These are phyloP conservation scores for Spathaspora girioi DNA, from an alignment of 805 yeast species.

Conservation along the genomic window DNA sequence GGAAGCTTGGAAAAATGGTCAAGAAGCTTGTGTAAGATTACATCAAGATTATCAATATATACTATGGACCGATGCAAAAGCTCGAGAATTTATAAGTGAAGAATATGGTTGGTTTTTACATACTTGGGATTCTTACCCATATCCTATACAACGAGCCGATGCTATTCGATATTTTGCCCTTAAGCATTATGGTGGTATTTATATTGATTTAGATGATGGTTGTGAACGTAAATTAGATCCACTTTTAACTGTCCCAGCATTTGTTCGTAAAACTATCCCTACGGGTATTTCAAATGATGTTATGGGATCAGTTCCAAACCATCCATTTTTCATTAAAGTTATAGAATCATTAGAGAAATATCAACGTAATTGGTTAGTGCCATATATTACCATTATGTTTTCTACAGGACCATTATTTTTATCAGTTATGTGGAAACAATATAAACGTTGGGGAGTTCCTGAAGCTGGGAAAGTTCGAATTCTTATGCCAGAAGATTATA, in stretches of 20 bases:
- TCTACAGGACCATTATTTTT: constrained; percentile 90
- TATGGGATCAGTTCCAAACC: constrained; percentile 84
- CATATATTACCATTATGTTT: constrained; percentile 88
- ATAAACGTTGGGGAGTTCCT: constrained; percentile 74
- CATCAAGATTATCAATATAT: constrained; percentile 89
- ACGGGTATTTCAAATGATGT: constrained; percentile 92
- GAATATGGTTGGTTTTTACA: constrained; percentile 83
- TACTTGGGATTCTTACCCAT: constrained; percentile 74
- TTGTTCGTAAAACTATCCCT: constrained; percentile 82
- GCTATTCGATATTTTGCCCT: constrained; percentile 85
- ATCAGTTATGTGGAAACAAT: constrained; percentile 83
- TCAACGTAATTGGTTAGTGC: constrained; percentile 70
- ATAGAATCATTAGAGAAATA: constrained; percentile 61
- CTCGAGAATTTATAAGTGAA: constrained; percentile 72
- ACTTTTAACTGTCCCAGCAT: constrained; percentile 74
- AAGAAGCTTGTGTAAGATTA: constrained; percentile 66
- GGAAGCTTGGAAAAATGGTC: constrained; percentile 76
- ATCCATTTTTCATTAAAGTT: constrained; percentile 76
- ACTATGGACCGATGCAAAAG: constrained; percentile 85
- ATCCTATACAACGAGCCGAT: constrained; percentile 86
- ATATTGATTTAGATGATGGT: constrained; percentile 88
- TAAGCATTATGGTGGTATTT: constrained; percentile 82
- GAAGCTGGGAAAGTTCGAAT: constrained; percentile 65
- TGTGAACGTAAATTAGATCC: constrained; percentile 80
- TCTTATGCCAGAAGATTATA: constrained; percentile 70